Conservation (phyloP, 306 rosid genomes). For the Chamaecrista fasciculata region DNA sequence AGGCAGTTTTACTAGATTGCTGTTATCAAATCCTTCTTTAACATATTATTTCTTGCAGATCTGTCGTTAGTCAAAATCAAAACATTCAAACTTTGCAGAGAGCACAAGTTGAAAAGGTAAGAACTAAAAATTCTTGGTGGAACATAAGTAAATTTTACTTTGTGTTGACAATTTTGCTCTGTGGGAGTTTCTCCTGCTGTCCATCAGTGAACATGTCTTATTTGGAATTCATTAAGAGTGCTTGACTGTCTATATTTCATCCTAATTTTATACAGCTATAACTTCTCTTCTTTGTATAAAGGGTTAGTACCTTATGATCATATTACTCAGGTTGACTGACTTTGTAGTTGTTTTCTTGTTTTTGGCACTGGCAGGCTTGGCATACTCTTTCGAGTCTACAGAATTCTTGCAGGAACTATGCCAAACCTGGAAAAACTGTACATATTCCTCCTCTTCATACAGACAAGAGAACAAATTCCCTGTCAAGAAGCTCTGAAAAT, state of each 20-base stretch:
- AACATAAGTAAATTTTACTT: constrained; percentile 17
- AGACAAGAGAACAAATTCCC: constrained; percentile 34
- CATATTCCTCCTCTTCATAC: constrained; percentile 35
- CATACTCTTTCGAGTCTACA: constrained; percentile 60
- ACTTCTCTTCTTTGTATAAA: constrained; percentile 15
- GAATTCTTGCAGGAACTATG: constrained; percentile 53
- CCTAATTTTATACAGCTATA: background rate
- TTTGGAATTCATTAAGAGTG: constrained; percentile 6
- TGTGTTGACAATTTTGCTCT: background rate
- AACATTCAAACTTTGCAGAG: constrained; percentile 50
- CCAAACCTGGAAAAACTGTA: constrained; percentile 62
- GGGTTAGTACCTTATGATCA: background rate
- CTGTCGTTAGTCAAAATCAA: constrained; percentile 38
- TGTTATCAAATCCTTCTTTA: background rate
- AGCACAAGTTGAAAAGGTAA: constrained; percentile 71
- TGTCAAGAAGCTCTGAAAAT: constrained; percentile 32
- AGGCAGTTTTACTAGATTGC: constrained; percentile 12
- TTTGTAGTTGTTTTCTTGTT: constrained; percentile 19
- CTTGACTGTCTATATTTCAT: constrained; percentile 1
- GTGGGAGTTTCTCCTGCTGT: constrained; percentile 17
- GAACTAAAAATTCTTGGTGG: constrained; percentile 31
- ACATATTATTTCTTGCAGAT: constrained; percentile 45
- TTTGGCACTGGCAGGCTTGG: constrained; percentile 69
- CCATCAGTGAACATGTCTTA: constrained; percentile 12
- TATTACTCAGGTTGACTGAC: constrained; percentile 16